Conservation (phyloP, 352 stramenopile species). For the Pythium coloratum region DNA sequence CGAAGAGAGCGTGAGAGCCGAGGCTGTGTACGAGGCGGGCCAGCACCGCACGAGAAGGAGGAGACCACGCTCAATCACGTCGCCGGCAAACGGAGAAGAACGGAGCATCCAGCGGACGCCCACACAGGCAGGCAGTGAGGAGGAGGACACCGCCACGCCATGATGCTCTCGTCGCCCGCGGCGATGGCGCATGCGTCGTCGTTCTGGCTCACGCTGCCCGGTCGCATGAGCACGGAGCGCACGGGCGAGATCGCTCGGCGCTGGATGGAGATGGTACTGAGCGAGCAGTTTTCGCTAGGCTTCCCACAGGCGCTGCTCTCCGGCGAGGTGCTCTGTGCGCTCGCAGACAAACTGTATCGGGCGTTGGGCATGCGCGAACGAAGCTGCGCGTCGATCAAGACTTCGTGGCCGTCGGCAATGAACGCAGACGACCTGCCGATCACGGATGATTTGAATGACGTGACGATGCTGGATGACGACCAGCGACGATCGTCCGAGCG, state of each 20-base stretch:
- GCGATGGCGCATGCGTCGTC: slow-evolving; percentile 28
- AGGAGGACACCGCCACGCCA: slow-evolving; percentile 1
- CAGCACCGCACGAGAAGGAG: slow-evolving; percentile 4
- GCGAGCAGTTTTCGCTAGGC: slow-evolving; percentile 60
- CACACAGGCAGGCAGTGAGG: not conserved
- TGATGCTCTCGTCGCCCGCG: slow-evolving; percentile 29
- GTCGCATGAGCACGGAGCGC: slow-evolving; percentile 28
- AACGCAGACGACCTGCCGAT: slow-evolving; percentile 13
- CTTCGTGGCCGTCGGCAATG: slow-evolving; percentile 26
- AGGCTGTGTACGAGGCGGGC: slow-evolving; percentile 23
- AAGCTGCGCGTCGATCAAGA: slow-evolving; percentile 24
- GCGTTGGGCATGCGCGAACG: slow-evolving; percentile 75
- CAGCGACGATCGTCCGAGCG: slow-evolving; percentile 18
- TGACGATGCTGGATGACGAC: slow-evolving; percentile 1
- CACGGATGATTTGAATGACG: slow-evolving; percentile 4
- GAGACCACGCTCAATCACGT: slow-evolving; percentile 1
- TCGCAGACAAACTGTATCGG: slow-evolving; percentile 74
- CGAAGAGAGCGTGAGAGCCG: slow-evolving; percentile 6
- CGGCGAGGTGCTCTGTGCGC: slow-evolving; percentile 61
- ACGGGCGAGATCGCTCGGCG: slow-evolving; percentile 73
- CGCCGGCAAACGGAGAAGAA: not conserved
- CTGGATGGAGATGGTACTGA: slow-evolving; percentile 89
- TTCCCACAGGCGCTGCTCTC: slow-evolving; percentile 58
- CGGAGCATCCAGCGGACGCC: not conserved
- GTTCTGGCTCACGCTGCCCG: slow-evolving; percentile 28